A percentile compares a stretch with the other conserved stretches of the same genome.
These are phyloP conservation scores for Yamadazyma scolyti DNA, from an alignment of 805 yeast species.

Conservation along the genomic window DNA sequence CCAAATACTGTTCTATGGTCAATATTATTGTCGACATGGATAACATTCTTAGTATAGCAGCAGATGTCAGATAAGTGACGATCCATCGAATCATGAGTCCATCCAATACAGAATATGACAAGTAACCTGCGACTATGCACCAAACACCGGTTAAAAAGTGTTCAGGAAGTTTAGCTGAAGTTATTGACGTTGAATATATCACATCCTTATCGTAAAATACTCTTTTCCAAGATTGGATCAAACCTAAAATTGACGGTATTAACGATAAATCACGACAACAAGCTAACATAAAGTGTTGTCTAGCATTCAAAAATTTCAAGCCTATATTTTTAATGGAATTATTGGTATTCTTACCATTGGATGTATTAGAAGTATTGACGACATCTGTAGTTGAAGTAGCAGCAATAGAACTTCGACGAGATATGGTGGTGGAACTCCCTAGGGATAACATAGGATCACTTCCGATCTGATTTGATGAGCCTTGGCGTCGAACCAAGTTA, in stretches of 20 bases:
- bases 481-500: neutral
- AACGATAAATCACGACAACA: constrained; percentile 77
- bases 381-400: constrained; percentile 9
- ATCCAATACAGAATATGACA: constrained; percentile 80
- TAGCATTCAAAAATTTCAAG: constrained; percentile 65
- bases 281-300: constrained; percentile 73
- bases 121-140: constrained; percentile 85
- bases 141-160: constrained; percentile 82
- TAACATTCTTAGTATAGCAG: constrained; percentile 82
- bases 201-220: constrained; percentile 19
- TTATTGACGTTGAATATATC: constrained; percentile 25
- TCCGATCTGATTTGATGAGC: neutral
- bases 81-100: constrained; percentile 93
- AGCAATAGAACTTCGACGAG: constrained; percentile 9
- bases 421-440: constrained; percentile 8
- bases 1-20: constrained; percentile 63
- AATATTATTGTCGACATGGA: constrained; percentile 75
- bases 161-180: constrained; percentile 70
- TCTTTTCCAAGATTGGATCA: constrained; percentile 39
- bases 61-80: constrained; percentile 81
- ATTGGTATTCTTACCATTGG: constrained; percentile 1
- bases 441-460: constrained; percentile 3
- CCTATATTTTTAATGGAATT: constrained; percentile 52
- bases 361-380: constrained; percentile 1
- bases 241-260: constrained; percentile 59